Conservation (phyloP, 2,329 filamentous ascomycete species). For the Talaromyces amestolkiae region DNA sequence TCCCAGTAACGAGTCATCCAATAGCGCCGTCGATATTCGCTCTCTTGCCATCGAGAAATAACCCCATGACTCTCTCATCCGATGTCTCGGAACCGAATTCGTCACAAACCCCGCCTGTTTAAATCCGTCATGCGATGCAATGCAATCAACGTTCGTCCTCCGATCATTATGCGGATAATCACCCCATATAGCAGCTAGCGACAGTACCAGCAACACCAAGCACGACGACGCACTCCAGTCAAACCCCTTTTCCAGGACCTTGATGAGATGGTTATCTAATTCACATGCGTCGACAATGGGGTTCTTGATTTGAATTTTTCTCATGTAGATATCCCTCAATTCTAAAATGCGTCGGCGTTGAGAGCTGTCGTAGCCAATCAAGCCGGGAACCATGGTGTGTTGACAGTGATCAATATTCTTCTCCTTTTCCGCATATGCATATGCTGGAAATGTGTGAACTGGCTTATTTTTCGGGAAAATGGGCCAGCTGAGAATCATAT, state of each 20-base stretch:
- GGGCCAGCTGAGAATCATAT: conserved; percentile 29
- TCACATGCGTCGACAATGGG: conserved; percentile 27
- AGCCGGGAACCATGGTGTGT: neutral
- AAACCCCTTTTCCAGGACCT: conserved; percentile 26
- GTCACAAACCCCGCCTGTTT: conserved; percentile 20
- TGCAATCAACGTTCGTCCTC: conserved; percentile 20
- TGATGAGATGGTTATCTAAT: conserved; percentile 25
- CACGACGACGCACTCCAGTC: conserved; percentile 28
- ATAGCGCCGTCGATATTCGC: conserved; percentile 26
- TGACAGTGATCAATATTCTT: conserved; percentile 18
- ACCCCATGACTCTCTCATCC: conserved; percentile 26
- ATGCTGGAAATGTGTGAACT: conserved; percentile 26
- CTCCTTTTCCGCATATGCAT: conserved; percentile 26
- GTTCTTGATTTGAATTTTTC: conserved; percentile 28
- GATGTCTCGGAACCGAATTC: conserved; percentile 25
- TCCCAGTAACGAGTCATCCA: conserved; percentile 26
- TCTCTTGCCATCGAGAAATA: conserved; percentile 28
- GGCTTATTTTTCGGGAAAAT: conserved; percentile 27
- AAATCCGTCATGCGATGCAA: neutral
- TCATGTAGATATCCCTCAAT: conserved; percentile 27
- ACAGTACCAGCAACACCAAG: conserved; percentile 25
- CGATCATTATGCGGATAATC: conserved; percentile 27
- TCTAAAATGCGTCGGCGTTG: conserved; percentile 24
- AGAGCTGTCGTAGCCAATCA: conserved; percentile 22
- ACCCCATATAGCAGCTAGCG: conserved; percentile 28